Base-by-base conservation (phyloP, 2,329 filamentous ascomycete species). In the Neonectria coccinea region DNA sequence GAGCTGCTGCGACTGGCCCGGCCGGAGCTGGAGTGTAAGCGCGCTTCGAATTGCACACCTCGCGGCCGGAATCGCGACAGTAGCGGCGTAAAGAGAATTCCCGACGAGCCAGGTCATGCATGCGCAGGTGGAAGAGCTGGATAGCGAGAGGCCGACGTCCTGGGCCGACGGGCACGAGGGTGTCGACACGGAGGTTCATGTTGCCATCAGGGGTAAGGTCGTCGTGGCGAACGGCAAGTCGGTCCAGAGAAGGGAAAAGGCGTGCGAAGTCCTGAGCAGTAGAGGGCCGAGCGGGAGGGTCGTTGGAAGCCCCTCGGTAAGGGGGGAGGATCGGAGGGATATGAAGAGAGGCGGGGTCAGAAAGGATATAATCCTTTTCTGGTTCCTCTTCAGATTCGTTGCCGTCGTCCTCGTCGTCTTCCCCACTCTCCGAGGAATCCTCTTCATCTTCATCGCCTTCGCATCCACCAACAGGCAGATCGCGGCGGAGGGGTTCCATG, bases 161-260 rank as follows among this genome's bases (percentile, higher is more conserved):
- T 20, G 70, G 86, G 25, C 86, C 86, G 22, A 71, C 61, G 27
- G 86, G 85, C 50, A 92, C 87, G 67, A 92, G 84, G 6, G 93
- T 95, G 76, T 97, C 94, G 63, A 98, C 86, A 33, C 94, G 90
- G 62, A 99, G 85, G 77, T 98, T 98, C 93, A 97, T 97, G 83
- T 97, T 97, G 39, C 95, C 95, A 77, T 99, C 95, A 4, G 90
- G 81, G 0, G 94, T 96, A 53, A 92, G 89, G 79, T 97, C 93
- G 76, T 98, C 96, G 76, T 98, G 95, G 29, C 92, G 89, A 74
- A 99, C 93, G 39, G 88, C 88, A 56, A 98, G 82, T 60, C 92
- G 88, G 76, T 93, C 89, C 70, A 90, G 86, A 9, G 94, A 97
- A 11, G 96, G 95, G 78, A 97, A 99, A 57, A 97, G 86, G 58